phyloP scores from a whole-genome alignment of 345 rosid genomes.

The Nasturtium officinale region DNA sequence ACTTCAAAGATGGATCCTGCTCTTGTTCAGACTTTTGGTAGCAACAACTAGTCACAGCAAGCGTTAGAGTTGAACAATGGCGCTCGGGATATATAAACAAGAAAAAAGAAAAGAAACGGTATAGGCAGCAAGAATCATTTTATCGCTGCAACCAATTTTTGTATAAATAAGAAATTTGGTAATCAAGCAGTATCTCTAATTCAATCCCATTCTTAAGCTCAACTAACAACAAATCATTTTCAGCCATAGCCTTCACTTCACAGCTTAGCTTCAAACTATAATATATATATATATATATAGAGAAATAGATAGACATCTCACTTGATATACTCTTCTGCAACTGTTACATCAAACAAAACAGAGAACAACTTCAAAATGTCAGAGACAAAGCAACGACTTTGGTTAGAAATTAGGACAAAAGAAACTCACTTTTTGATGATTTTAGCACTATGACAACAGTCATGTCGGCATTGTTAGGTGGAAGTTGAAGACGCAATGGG shows the following conservation, averaged over 20 bases:
- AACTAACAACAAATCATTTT: constrained; percentile 31
- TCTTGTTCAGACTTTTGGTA: constrained; percentile 85
- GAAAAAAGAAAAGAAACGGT: too few relatives aligned
- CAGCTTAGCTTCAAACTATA: constrained; percentile 18
- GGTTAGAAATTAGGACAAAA: background rate
- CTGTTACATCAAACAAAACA: constrained; percentile 33
- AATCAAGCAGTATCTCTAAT: constrained; percentile 16
- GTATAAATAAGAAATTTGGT: constrained; percentile 27
- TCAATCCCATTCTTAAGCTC: constrained; percentile 20
- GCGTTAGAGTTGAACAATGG: background rate
- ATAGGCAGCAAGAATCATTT: constrained; percentile 22
- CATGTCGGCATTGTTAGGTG: constrained; percentile 85
- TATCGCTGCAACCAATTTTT: constrained; percentile 26
- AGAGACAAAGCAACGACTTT: background rate
- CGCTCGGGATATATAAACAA: too few relatives aligned
- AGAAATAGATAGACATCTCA: background rate
- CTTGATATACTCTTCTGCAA: constrained; percentile 34
- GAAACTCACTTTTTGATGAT: constrained; percentile 59
- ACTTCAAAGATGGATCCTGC: constrained; percentile 69
- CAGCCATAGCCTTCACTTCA: constrained; percentile 15
- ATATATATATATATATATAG: too few relatives aligned
- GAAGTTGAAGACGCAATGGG: constrained; percentile 89
- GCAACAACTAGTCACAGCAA: background rate
- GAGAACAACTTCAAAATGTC: constrained; percentile 6
- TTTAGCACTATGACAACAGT: constrained; percentile 74